A percentile compares a stretch with the other conserved stretches of the same genome.
Evolutionary conservation across 306 rosid genomes (phyloP).

Genomic region (Glycine soja): DNA sequence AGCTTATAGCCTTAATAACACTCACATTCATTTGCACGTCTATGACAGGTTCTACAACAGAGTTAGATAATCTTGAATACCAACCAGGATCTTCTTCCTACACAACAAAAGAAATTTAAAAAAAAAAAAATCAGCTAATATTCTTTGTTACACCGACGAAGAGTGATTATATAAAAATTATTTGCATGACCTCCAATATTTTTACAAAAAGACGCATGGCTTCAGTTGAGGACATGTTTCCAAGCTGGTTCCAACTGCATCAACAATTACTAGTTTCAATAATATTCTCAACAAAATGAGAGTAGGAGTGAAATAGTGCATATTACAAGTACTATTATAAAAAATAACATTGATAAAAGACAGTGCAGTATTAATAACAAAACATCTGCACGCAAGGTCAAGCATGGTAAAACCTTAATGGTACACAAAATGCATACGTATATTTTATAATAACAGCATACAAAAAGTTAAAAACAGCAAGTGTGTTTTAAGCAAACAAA

Average conservation of each 20-base stretch:
- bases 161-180: conserved; percentile 19
- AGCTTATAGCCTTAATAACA: conserved; percentile 8
- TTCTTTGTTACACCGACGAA: conserved; percentile 30
- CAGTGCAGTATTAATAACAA: not conserved
- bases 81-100: conserved; percentile 98
- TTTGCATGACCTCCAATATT: conserved; percentile 81
- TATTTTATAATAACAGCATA: conserved; percentile 17
- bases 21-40: conserved; percentile 93
- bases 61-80: conserved; percentile 91
- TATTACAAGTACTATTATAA: too few relatives aligned
- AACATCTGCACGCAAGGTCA: conserved; percentile 18
- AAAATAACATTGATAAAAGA: too few relatives aligned
- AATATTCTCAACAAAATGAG: conserved; percentile 34
- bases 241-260: conserved; percentile 98
- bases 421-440: conserved; percentile 7
- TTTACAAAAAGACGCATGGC: conserved; percentile 99
- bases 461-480: not conserved
- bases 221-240: conserved; percentile 82
- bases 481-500: conserved; percentile 49
- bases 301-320: conserved; percentile 6
- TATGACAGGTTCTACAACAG: conserved; percentile 77
- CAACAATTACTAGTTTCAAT: conserved; percentile 40
- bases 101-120: conserved; percentile 36
- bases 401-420: conserved; percentile 21
- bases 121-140: conserved; percentile 45